Conservation (phyloP, 2,329 filamentous ascomycete genomes). For the Apiospora koreana region DNA sequence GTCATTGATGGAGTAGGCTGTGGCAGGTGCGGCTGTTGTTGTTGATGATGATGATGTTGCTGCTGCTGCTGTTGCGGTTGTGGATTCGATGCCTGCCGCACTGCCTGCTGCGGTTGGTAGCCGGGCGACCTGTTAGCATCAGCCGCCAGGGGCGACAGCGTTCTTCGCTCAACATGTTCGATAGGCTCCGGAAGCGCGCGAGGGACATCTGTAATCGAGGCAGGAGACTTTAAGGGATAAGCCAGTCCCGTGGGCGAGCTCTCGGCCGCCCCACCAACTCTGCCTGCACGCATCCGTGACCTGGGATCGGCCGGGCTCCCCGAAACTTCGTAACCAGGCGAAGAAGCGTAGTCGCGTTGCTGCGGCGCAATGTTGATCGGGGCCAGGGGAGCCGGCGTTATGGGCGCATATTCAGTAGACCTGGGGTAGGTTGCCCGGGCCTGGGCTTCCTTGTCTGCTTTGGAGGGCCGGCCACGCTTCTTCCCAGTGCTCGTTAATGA, state of each 20-base stretch:
- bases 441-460: conserved; percentile 43
- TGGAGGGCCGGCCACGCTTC: conserved; percentile 48
- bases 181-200: conserved; percentile 31
- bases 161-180: conserved; percentile 31
- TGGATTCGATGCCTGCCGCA: conserved; percentile 25
- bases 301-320: conserved; percentile 26
- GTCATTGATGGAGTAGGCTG: conserved; percentile 21
- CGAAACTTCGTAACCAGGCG: conserved; percentile 34
- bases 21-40: conserved; percentile 27
- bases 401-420: conserved; percentile 31
- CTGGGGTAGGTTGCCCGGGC: conserved; percentile 32
- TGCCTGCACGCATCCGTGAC: conserved; percentile 27
- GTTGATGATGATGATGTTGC: conserved; percentile 23
- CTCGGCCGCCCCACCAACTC: conserved; percentile 25
- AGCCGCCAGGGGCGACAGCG: conserved; percentile 26
- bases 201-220: conserved; percentile 30
- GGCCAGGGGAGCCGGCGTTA: conserved; percentile 31
- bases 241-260: conserved; percentile 27
- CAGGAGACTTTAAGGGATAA: conserved; percentile 30
- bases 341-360: conserved; percentile 33
- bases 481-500: conserved; percentile 31
- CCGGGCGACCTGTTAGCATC: conserved; percentile 31
- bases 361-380: conserved; percentile 25
- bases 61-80: conserved; percentile 15
- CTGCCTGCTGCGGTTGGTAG: conserved; percentile 23